phyloP scores from a whole-genome alignment of 208 protist genomes.

The Trypanosoma brucei region DNA sequence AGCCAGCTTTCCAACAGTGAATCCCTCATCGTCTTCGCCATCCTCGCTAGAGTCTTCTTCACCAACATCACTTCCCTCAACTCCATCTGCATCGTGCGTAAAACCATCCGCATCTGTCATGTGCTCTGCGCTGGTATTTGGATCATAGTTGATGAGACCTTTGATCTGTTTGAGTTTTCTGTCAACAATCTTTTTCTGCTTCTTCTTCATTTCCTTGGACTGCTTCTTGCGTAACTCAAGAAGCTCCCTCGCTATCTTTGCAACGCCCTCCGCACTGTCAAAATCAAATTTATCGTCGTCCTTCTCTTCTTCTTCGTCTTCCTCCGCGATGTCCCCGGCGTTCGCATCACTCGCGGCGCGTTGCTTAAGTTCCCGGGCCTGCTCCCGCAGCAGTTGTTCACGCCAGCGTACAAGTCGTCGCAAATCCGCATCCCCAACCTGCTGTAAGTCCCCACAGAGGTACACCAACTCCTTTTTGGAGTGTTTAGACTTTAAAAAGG shows the following conservation, averaged over 20 bases:
- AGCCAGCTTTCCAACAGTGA: constrained; percentile 74
- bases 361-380: constrained; percentile 22
- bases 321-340: constrained; percentile 2
- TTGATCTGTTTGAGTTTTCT: constrained; percentile 90
- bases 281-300: constrained; percentile 54
- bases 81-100: constrained; percentile 14
- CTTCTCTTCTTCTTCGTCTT: constrained; percentile 24
- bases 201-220: constrained; percentile 88
- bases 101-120: constrained; percentile 67
- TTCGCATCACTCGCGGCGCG: constrained; percentile 18
- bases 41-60: constrained; percentile 18
- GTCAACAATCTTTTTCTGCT: constrained; percentile 90
- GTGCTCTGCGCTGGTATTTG: constrained; percentile 67
- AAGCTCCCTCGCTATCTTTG: constrained; percentile 83
- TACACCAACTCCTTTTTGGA: constrained; percentile 93
- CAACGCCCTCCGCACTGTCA: constrained; percentile 75
- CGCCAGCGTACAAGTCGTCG: constrained; percentile 93
- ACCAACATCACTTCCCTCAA: constrained; percentile 10
- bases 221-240: constrained; percentile 79
- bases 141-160: constrained; percentile 91
- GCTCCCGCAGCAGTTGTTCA: constrained; percentile 73
- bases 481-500: constrained; percentile 59
- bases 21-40: constrained; percentile 52
- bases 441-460: constrained; percentile 89
- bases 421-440: constrained; percentile 93